These are phyloP conservation scores for Mimosa pudica DNA, from an alignment of 306 rosid genomes.

Conservation along the genomic window DNA sequence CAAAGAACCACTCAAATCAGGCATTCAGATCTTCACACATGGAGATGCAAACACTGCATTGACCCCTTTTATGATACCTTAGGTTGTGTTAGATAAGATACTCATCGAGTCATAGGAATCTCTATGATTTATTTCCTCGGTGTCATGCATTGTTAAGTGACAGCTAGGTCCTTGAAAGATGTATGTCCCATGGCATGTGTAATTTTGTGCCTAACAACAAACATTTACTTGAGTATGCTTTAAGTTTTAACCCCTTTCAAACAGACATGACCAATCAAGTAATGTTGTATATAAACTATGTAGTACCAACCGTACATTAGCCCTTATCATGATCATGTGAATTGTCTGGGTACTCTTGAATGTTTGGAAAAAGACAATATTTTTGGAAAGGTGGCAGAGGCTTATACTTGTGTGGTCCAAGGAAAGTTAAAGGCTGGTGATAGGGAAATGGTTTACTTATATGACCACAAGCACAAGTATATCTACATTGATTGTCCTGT, in stretches of 20 bases:
- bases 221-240: not conserved
- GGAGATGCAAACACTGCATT: not conserved
- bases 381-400: not conserved
- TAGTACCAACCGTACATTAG: not conserved
- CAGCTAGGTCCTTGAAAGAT: not conserved
- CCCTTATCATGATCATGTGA: not conserved
- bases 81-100: not conserved
- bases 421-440: not conserved
- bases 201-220: not conserved
- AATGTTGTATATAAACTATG: not conserved
- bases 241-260: not conserved
- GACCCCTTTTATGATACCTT: not conserved
- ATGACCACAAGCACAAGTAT: not conserved
- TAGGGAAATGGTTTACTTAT: not conserved
- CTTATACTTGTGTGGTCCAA: not conserved
- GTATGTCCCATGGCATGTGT: not conserved
- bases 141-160: not conserved
- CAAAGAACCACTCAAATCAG: not conserved
- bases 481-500: not conserved
- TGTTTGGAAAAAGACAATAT: not conserved
- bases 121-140: not conserved
- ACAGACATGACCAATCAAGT: not conserved
- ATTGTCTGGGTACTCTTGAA: not conserved
- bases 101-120: conserved; percentile 11
- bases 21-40: not conserved